Conservation (phyloP, 1,284 basidiomycete species). For the Ceratobasidium sp. region DNA sequence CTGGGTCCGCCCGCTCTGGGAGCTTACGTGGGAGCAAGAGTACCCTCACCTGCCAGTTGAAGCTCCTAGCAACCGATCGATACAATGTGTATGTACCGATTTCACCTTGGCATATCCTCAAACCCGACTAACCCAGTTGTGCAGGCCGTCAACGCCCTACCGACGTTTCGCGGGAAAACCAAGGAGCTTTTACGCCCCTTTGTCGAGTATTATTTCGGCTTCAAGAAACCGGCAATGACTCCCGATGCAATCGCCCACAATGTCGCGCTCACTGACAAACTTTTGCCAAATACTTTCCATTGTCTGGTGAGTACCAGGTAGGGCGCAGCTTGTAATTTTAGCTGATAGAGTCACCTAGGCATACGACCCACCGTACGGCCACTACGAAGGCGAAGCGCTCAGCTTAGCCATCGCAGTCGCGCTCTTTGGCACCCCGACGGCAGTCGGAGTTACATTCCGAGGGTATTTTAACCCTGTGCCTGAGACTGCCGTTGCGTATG, state of each 20-base stretch:
- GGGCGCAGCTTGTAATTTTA: too few species aligned
- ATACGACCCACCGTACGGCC: neutral
- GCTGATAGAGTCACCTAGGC: neutral
- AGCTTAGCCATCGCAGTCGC: neutral
- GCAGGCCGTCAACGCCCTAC: conserved; percentile 16
- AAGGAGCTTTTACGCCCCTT: conserved; percentile 3
- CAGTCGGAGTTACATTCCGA: neutral
- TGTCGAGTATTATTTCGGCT: neutral
- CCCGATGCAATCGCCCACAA: neutral
- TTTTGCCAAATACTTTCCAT: conserved; percentile 17
- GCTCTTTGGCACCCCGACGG: conserved; percentile 6
- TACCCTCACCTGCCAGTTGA: neutral
- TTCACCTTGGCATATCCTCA: neutral
- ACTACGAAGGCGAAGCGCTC: neutral
- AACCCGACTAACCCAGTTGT: neutral
- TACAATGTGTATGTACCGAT: neutral
- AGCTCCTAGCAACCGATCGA: neutral
- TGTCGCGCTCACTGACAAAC: neutral
- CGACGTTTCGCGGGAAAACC: conserved; percentile 5
- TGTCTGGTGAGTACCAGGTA: neutral
- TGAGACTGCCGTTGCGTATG: neutral
- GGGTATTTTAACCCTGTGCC: neutral
- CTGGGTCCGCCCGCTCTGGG: neutral
- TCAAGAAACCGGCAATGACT: neutral
- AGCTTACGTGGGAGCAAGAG: neutral